Evolutionary conservation across 176 grass and related monocot species (phyloP), one percentile per base, ranked within the genome.

Genomic region (Zizania latifolia): DNA sequence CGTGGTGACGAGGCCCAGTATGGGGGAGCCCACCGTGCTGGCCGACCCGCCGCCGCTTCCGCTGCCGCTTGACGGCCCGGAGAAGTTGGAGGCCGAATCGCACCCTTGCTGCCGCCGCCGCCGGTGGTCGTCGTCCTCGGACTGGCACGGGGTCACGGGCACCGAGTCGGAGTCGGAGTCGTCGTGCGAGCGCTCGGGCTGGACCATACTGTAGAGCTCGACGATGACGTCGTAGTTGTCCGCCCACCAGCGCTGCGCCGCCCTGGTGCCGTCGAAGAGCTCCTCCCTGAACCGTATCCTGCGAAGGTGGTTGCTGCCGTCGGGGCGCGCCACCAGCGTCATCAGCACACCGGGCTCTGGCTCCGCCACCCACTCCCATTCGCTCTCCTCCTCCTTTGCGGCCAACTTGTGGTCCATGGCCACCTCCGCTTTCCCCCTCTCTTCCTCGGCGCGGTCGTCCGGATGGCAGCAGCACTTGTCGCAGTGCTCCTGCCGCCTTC

Each of bases 271-370:
- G 75, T 82, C 79, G 75, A 92, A 92, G 14, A 80, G 71, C 32
- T 92, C 78, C 86, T 86, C 77, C 82, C 83, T 83, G 86, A 92
- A 92, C 4, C 58, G 78, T 62, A 92, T 86, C 78, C 63, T 79
- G 82, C 83, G 86, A 61, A 92, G 90, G 83, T 76, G 59, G 79
- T 92, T 92, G 70, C 65, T 74, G 76, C 90, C 90, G 69, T 92
- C 77, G 62, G 83, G 86, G 57, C 83, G 79, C 24, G 86, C 23
- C 62, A 86, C 70, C 70, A 92, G 84, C 46, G 86, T 89, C 82
- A 92, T 92, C 32, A 89, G 69, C 83, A 92, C 86, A 1, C 86
- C 90, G 62, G 90, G 83, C 70, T 92, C 90, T 44, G 90, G 86
- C 74, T 92, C 90, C 40, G 86, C 83, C 54, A 80, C 81, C 90